Base-by-base conservation (phyloP, 192 early-diverging fungal species). In the Endogone sp. region DNA sequence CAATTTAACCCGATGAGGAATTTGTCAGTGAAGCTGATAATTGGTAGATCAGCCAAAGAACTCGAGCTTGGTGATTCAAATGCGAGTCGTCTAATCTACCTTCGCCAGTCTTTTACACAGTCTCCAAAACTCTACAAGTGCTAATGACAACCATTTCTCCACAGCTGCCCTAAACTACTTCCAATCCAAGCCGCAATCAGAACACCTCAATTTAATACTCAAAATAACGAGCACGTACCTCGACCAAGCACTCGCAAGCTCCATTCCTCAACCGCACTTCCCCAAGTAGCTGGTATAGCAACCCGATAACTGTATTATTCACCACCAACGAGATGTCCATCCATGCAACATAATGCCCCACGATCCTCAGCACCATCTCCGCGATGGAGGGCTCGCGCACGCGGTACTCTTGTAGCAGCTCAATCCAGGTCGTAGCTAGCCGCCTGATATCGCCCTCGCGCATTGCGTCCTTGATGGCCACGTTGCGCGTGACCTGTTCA, bases 271-370 rank as follows among this genome's bases (percentile, higher is more conserved):
- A 72, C 21, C 78, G 78, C 11, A 78, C 75, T 1, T 83, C 68
- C 44, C 77, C 69, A 23, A 98, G 75, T 56, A 94, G 86, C 37
- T 85, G 86, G 75, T 92, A 93, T 59, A 98, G 76, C 2, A 88
- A 71, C 4, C 81, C 74, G 67, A 96, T 89, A 56, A 95, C 93
- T 60, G 81, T 76, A 73, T 92, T 84, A 75, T 93, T 93, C 60
- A 94, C 91, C 62, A 98, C 85, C 26, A 97, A 84, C 24, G 88
- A 91, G 56, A 97, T 95, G 71, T 97, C 94, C 64, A 97, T 93
- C 96, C 96, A 98, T 21, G 91, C 88, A n/a, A 95, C 90, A 85
- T 96, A 98, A 30, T 85, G 82, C 44, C 92, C 94, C 68, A 95
- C 87, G 58, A 93, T 83, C 27, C 83, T 86, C 59, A 98, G 79